phyloP scores from a whole-genome alignment of 2,329 filamentous ascomycete species.

The Fusarium sambucinum region DNA sequence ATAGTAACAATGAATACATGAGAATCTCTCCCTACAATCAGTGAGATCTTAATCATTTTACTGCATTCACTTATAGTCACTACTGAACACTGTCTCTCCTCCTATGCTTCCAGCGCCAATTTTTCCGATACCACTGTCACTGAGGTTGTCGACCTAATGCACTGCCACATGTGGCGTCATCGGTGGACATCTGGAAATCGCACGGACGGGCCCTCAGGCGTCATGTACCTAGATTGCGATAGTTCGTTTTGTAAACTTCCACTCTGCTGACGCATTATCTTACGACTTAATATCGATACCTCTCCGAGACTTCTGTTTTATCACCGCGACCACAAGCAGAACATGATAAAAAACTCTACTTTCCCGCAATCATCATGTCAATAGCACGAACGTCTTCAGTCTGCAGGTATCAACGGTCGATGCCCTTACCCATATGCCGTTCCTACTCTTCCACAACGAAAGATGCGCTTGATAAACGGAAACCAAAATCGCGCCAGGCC shows the following conservation, averaged over 20 bases:
- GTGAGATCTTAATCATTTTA: neutral
- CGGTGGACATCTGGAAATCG: neutral
- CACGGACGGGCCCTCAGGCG: neutral
- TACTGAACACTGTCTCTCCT: neutral
- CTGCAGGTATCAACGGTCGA: slow-evolving; percentile 24
- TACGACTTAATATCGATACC: neutral
- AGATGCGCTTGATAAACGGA: slow-evolving; percentile 6
- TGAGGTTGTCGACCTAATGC: neutral
- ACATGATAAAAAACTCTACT: slow-evolving; percentile 30
- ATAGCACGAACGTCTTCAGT: slow-evolving; percentile 39
- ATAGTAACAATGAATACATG: neutral
- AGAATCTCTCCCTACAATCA: neutral
- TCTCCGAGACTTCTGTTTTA: neutral
- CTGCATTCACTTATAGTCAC: too few species aligned
- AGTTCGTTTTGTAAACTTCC: neutral
- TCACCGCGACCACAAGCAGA: neutral
- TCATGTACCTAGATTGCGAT: slow-evolving; percentile 6
- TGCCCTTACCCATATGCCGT: slow-evolving; percentile 20
- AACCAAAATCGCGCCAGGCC: neutral
- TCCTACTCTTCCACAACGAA: slow-evolving; percentile 29
- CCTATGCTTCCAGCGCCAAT: too few species aligned
- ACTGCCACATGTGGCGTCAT: slow-evolving; percentile 29
- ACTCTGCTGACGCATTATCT: neutral
- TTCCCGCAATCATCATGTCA: slow-evolving; percentile 41
- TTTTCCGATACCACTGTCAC: too few species aligned